phyloP scores from a whole-genome alignment of 2,329 filamentous ascomycete species.

The Macroventuria anomochaeta region DNA sequence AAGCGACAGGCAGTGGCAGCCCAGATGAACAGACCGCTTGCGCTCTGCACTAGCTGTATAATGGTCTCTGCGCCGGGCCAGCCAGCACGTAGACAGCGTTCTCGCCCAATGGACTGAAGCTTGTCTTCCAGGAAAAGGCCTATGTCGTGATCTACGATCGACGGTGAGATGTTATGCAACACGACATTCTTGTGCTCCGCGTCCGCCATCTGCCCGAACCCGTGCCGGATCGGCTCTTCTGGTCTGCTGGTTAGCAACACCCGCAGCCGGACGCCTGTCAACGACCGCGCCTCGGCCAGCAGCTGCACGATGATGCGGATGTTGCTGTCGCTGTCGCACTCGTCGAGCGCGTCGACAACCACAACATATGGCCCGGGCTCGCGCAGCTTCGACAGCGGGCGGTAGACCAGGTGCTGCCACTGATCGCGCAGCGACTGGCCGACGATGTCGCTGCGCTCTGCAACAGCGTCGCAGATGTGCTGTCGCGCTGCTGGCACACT shows the following conservation, averaged over 20 bases:
- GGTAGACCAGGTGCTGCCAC: too few relatives aligned
- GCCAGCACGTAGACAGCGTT: neutral
- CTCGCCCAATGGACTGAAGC: neutral
- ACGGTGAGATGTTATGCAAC: too few relatives aligned
- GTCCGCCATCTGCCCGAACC: conserved; percentile 11
- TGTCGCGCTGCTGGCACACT: too few relatives aligned
- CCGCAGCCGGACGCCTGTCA: too few relatives aligned
- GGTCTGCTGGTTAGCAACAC: too few relatives aligned
- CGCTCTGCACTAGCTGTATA: conserved; percentile 27
- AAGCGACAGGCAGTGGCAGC: conserved; percentile 28
- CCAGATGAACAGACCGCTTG: conserved; percentile 43
- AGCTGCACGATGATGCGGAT: too few relatives aligned
- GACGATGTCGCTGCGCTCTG: neutral
- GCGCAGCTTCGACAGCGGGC: neutral
- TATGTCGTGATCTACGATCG: too few relatives aligned
- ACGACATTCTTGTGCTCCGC: too few relatives aligned
- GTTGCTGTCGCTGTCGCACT: too few relatives aligned
- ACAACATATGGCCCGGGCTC: conserved; percentile 2
- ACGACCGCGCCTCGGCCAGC: too few relatives aligned
- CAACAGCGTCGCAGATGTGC: neutral
- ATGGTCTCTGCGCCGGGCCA: conserved; percentile 27
- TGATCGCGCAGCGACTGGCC: too few relatives aligned
- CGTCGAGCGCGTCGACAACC: conserved; percentile 34
- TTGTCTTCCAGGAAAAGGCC: too few relatives aligned
- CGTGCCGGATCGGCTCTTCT: conserved; percentile 11